phyloP scores from a whole-genome alignment of 305 asterid species.

The Fraxinus albicans region DNA sequence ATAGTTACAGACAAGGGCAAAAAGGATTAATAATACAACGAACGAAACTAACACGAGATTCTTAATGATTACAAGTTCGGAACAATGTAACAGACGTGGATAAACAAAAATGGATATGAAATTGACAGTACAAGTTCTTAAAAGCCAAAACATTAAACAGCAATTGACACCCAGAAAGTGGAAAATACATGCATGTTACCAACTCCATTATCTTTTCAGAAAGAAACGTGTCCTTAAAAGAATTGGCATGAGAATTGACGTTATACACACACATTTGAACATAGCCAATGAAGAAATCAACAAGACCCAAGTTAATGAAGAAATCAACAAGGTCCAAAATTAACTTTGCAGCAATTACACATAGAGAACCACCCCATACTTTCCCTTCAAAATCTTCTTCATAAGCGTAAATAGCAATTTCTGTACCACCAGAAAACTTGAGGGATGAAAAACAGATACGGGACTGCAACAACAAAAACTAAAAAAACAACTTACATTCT shows the following conservation, averaged over 20 bases:
- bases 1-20: not conserved
- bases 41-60: not conserved
- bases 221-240: not conserved
- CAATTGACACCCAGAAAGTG: not conserved
- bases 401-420: not conserved
- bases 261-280: not conserved
- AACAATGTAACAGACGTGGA: not conserved
- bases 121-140: not conserved
- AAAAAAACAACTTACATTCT: slow-evolving; percentile 2
- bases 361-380: not conserved
- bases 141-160: not conserved
- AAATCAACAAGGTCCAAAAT: not conserved
- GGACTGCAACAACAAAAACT: not conserved
- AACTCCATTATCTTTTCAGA: not conserved
- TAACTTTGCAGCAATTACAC: not conserved
- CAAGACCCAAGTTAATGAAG: not conserved
- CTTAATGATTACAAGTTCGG: not conserved
- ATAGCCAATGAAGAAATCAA: not conserved
- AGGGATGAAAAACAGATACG: not conserved
- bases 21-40: not conserved
- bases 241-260: not conserved
- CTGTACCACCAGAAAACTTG: not conserved
- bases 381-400: not conserved
- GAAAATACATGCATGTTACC: not conserved
- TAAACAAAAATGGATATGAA: not conserved